phyloP scores from a whole-genome alignment of 2,329 filamentous ascomycete genomes.

The Pseudogymnoascus sp. region DNA sequence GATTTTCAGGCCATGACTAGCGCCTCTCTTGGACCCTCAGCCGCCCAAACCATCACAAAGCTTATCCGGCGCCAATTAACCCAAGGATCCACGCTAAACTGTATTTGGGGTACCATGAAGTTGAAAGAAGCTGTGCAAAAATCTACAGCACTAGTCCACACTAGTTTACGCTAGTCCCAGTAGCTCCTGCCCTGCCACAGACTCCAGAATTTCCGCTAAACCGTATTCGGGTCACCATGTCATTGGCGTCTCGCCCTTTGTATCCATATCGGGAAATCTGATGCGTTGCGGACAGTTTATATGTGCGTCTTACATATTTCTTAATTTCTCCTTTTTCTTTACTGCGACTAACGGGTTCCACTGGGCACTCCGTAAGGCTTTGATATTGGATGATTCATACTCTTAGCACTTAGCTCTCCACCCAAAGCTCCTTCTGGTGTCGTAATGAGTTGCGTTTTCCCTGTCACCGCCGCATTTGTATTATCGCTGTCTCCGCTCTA shows the following conservation, averaged over 20 bases:
- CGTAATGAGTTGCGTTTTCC: background rate
- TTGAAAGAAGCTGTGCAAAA: background rate
- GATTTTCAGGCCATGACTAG: background rate
- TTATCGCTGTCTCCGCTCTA: background rate
- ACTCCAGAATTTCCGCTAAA: background rate
- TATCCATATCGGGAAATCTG: background rate
- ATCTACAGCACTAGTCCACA: background rate
- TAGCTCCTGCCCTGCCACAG: background rate
- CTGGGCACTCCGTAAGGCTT: background rate
- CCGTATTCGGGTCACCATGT: background rate
- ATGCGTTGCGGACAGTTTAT: background rate
- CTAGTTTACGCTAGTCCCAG: no score
- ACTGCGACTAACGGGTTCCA: background rate
- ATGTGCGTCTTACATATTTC: background rate
- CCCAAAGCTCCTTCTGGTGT: background rate
- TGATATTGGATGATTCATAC: background rate
- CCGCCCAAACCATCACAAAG: background rate
- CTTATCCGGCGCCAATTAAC: background rate
- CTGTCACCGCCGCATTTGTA: background rate
- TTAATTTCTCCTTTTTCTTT: background rate
- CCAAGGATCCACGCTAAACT: background rate
- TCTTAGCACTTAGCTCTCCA: background rate
- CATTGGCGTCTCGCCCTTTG: background rate
- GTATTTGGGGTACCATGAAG: constrained; percentile 12
- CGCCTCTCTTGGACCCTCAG: background rate